phyloP scores from a whole-genome alignment of 371 early-diverging fungal genomes.

The Syncephalastrum sp. region DNA sequence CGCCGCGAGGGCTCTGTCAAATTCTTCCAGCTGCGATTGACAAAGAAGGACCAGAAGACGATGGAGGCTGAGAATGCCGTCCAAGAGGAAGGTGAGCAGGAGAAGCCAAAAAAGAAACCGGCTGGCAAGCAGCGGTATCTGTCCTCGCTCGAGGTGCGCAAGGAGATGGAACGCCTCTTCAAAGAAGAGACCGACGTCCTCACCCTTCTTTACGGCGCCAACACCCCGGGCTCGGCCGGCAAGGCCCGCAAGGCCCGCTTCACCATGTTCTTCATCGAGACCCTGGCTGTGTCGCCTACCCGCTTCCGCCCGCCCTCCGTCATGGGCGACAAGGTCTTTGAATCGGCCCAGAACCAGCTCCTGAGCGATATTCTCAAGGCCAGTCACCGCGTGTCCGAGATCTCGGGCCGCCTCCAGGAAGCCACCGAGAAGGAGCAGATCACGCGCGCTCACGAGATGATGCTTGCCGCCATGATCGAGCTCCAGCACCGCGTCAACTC shows the following conservation, averaged over 20 bases:
- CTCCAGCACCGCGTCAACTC: conserved; percentile 91
- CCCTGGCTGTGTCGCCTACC: conserved; percentile 93
- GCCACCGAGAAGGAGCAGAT: conserved; percentile 35
- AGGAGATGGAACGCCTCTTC: conserved; percentile 76
- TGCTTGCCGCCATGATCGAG: conserved; percentile 78
- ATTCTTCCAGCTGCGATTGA: conserved; percentile 81
- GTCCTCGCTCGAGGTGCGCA: conserved; percentile 81
- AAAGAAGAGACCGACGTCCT: conserved; percentile 71
- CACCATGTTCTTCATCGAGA: conserved; percentile 95
- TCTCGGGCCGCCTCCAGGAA: conserved; percentile 46
- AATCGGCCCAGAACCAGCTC: conserved; percentile 92
- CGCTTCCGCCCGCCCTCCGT: conserved; percentile 95
- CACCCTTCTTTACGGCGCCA: conserved; percentile 76
- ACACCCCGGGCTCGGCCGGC: conserved; percentile 55
- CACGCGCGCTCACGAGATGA: conserved; percentile 42
- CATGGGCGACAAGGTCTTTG: conserved; percentile 88
- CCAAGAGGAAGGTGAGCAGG: conserved; percentile 4
- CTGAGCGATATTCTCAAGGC: conserved; percentile 84
- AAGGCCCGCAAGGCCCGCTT: conserved; percentile 46
- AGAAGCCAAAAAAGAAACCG: conserved; percentile 21
- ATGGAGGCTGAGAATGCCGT: conserved; percentile 63
- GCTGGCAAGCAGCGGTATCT: conserved; percentile 55
- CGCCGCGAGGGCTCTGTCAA: conserved; percentile 86
- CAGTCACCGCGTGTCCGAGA: conserved; percentile 68
- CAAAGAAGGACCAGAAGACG: conserved; percentile 63